These are phyloP conservation scores for Irpex rosettiformis DNA, from an alignment of 1,284 basidiomycete genomes.

Conservation along the genomic window DNA sequence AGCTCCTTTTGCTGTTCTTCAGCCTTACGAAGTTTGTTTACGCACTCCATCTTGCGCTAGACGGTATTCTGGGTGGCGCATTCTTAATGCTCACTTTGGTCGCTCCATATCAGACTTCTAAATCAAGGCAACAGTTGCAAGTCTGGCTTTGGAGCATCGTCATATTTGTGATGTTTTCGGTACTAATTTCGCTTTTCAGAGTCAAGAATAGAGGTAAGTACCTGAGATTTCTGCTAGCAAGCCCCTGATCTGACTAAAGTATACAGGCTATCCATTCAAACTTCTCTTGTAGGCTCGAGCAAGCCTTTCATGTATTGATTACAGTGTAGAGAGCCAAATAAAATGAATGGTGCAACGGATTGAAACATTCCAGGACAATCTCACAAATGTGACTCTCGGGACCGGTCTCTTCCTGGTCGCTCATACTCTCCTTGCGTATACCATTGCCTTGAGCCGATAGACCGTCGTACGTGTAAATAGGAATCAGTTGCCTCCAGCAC, in stretches of 20 bases:
- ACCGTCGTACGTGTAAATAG: too few species aligned
- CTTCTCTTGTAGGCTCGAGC: conserved; percentile 45
- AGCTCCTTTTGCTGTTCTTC: conserved; percentile 33
- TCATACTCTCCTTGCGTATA: too few species aligned
- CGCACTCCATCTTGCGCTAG: conserved; percentile 37
- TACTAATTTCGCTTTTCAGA: conserved; percentile 87
- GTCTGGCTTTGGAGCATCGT: conserved; percentile 89
- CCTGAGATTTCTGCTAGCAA: background rate
- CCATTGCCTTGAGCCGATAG: too few species aligned
- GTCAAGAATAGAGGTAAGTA: conserved; percentile 84
- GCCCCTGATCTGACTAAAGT: conserved; percentile 6
- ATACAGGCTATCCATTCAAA: conserved; percentile 74
- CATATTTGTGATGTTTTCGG: conserved; percentile 82
- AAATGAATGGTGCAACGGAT: background rate
- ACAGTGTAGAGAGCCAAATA: background rate
- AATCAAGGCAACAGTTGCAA: conserved; percentile 77
- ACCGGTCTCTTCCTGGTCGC: too few species aligned
- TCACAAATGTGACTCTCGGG: too few species aligned
- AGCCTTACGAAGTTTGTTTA: background rate
- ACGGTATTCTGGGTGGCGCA: conserved; percentile 78
- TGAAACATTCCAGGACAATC: too few species aligned
- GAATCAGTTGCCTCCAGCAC: too few species aligned
- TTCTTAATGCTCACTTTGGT: conserved; percentile 83
- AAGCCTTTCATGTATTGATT: background rate
- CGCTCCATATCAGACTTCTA: conserved; percentile 77